These are phyloP conservation scores for Passiflora organensis DNA, from an alignment of 345 rosid genomes.

Conservation along the genomic window DNA sequence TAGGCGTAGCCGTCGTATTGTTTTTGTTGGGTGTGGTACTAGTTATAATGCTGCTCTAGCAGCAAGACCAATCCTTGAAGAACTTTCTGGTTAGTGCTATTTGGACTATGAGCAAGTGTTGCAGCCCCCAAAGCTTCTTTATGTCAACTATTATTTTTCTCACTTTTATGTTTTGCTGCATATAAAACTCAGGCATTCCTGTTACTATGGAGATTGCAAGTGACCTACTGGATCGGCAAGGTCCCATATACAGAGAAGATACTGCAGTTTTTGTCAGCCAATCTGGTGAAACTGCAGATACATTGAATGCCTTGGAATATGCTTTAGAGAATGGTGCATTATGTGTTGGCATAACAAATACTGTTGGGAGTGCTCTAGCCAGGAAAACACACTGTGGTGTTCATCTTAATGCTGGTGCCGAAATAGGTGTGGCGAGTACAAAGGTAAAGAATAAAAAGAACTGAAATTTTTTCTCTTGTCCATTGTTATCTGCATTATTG, in stretches of 20 bases:
- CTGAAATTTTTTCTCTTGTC: background rate
- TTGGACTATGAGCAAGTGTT: slow-evolving; percentile 2
- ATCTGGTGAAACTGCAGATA: slow-evolving; percentile 99
- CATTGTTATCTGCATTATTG: slow-evolving; percentile 1
- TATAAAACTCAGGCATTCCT: slow-evolving; percentile 58
- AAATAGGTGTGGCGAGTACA: slow-evolving; percentile 97
- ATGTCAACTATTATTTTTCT: slow-evolving; percentile 2
- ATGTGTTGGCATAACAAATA: slow-evolving; percentile 93
- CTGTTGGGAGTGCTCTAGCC: slow-evolving; percentile 96
- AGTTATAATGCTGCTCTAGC: slow-evolving; percentile 98
- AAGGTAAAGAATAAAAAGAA: slow-evolving; percentile 57
- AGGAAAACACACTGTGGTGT: slow-evolving; percentile 87
- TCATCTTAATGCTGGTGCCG: slow-evolving; percentile 92
- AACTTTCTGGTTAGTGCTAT: slow-evolving; percentile 73
- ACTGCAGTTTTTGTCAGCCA: slow-evolving; percentile 97
- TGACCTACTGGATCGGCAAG: slow-evolving; percentile 87
- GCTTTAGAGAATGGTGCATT: slow-evolving; percentile 84
- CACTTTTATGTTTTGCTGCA: background rate
- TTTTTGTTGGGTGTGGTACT: slow-evolving; percentile 93
- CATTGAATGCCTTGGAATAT: slow-evolving; percentile 73
- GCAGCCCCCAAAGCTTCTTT: slow-evolving; percentile 1
- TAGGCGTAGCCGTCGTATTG: slow-evolving; percentile 84
- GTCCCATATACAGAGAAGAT: slow-evolving; percentile 96
- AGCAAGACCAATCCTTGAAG: slow-evolving; percentile 90
- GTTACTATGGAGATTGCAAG: slow-evolving; percentile 99